Base-by-base conservation (phyloP, 2,329 filamentous ascomycete species). In the Colletotrichum ledebouriae region DNA sequence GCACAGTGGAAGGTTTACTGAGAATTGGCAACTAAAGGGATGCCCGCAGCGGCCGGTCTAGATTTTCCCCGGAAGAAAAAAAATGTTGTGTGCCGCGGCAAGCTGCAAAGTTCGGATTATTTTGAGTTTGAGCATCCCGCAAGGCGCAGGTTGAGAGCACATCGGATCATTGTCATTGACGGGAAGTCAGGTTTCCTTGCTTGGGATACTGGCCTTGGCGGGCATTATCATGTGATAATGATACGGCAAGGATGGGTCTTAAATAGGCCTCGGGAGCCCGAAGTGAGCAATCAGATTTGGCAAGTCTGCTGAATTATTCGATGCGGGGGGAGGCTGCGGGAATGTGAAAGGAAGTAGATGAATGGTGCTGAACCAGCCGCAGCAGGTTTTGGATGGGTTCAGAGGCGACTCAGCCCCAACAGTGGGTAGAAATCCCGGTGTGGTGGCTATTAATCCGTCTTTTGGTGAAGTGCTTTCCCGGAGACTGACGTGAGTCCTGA, bases 381-480 rank as follows among this genome's bases (percentile, higher is more conserved):
- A 69, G 62, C 61, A 69, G 61, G 62, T 65, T 56, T 69, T 55
- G 12, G 41, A 47, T 33, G 29, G 34, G 50, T 12, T 34, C 44
- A 52, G 61, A 60, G 49, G 66, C 61, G 55, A 69, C 66, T 69
- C 61, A 69, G 66, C 66, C 66, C 56, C 66, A 57, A 59, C 42
- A 55, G 65, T 41, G 55, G 55, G 66, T 41, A 22, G 33, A 15
- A 15, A 11, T 39, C n/a, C 29, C 20, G 49, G 63, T 47, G 52
- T 50, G 58, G 41, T 66, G 58, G 49, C 47, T 29, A 49, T 2
- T 49, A 42, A 7, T 5, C 11, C 22, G 13, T 17, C 25, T 33
- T 42, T 66, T 41, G 42, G 25, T 55, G 13, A 22, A 60, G 49
- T 25, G 39, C 50, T 33, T 62, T 41, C 29, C 17, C 56, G 47